Percentiles rank a stretch among this genome's conserved stretches.
Evolutionary conservation across 2,329 filamentous ascomycete genomes (phyloP).

Genomic region (Neofusicoccum cordaticola): DNA sequence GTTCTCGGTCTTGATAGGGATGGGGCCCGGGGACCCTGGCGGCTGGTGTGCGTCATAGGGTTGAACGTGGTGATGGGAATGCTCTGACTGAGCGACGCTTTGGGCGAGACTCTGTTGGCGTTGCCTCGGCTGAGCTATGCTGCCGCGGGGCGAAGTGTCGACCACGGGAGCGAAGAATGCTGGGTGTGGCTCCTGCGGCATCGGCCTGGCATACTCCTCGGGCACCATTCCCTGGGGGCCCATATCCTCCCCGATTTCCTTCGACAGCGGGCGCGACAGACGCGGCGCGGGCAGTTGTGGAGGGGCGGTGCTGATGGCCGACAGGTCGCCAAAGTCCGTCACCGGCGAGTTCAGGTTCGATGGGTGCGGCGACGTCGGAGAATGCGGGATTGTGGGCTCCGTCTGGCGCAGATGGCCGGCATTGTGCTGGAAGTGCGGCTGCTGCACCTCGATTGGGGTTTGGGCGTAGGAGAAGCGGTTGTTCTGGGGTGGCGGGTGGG

Average conservation of each 20-base stretch:
- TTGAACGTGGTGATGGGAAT: constrained; percentile 28
- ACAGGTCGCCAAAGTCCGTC: constrained; percentile 20
- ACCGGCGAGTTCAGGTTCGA: constrained; percentile 24
- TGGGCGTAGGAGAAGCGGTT: constrained; percentile 36
- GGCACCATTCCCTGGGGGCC: not conserved
- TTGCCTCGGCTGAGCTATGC: constrained; percentile 18
- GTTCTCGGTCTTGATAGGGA: constrained; percentile 25
- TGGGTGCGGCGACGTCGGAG: constrained; percentile 19
- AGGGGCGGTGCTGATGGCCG: constrained; percentile 20
- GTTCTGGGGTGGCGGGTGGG: constrained; percentile 7
- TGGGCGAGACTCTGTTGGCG: constrained; percentile 7
- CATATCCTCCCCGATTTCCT: constrained; percentile 14
- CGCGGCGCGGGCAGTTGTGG: constrained; percentile 15
- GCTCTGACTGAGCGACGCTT: constrained; percentile 25
- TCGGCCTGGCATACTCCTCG: constrained; percentile 25
- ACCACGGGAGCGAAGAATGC: constrained; percentile 19
- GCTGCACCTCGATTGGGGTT: constrained; percentile 34
- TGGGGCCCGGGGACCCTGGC: constrained; percentile 26
- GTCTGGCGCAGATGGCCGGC: constrained; percentile 23
- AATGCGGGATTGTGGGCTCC: constrained; percentile 23
- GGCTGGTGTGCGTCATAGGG: constrained; percentile 20
- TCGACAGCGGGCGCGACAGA: constrained; percentile 21
- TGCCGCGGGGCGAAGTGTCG: constrained; percentile 6
- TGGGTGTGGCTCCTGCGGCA: constrained; percentile 22
- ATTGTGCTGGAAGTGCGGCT: constrained; percentile 22